phyloP scores from a whole-genome alignment of 805 yeast genomes.

The Ogataea zsoltii region DNA sequence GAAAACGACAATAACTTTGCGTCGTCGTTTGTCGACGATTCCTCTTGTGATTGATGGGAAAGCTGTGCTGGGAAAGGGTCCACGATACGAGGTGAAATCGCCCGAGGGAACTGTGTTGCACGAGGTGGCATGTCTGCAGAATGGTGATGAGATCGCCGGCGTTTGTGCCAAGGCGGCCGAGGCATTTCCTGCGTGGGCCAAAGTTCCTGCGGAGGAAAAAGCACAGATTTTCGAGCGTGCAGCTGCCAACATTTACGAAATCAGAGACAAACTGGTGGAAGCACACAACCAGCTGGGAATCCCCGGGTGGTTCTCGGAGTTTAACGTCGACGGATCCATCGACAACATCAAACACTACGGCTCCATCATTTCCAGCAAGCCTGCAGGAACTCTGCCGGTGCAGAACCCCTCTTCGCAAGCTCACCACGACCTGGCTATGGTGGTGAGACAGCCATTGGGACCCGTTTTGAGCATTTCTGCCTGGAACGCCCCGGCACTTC shows the following conservation, averaged over 20 bases:
- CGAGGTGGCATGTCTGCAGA: conserved; percentile 5
- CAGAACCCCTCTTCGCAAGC: conserved; percentile 10
- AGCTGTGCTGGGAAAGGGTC: background rate
- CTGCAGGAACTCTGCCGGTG: conserved; percentile 24
- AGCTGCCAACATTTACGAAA: conserved; percentile 6
- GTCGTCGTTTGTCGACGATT: conserved; percentile 5
- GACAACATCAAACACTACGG: conserved; percentile 35
- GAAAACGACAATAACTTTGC: background rate
- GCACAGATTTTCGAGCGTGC: conserved; percentile 14
- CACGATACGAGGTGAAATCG: conserved; percentile 8
- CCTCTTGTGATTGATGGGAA: conserved; percentile 10
- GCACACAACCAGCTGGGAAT: conserved; percentile 38
- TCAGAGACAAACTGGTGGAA: conserved; percentile 18
- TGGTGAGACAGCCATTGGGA: conserved; percentile 42
- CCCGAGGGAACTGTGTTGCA: conserved; percentile 11
- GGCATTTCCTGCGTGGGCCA: conserved; percentile 24
- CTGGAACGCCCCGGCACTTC: conserved; percentile 50
- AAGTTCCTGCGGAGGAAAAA: conserved; percentile 10
- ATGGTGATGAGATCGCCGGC: background rate
- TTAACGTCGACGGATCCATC: conserved; percentile 35
- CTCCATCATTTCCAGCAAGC: conserved; percentile 19
- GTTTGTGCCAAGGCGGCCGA: conserved; percentile 16
- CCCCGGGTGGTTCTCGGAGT: conserved; percentile 38
- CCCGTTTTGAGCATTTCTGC: conserved; percentile 48
- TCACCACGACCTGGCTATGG: conserved; percentile 23